These are phyloP conservation scores for Ceriops tagal DNA, from an alignment of 345 rosid genomes.

Conservation along the genomic window DNA sequence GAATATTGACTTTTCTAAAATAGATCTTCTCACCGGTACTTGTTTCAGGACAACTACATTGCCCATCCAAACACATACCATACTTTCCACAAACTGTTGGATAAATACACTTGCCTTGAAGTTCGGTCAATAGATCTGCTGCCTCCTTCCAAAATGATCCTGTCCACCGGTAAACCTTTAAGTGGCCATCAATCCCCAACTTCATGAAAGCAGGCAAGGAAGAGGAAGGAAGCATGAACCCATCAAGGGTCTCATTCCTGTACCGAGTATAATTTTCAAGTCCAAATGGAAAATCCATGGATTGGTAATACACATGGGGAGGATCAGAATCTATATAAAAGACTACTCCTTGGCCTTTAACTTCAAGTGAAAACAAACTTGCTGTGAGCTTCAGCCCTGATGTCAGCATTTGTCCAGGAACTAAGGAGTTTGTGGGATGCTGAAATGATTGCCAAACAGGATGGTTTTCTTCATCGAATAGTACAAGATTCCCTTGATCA, in stretches of 20 bases:
- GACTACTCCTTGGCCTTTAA: slow-evolving; percentile 12
- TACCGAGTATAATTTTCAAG: no score
- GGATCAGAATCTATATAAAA: slow-evolving; percentile 21
- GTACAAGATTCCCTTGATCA: slow-evolving; percentile 20
- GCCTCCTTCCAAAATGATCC: slow-evolving; percentile 1
- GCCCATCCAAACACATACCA: slow-evolving; percentile 28
- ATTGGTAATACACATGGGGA: slow-evolving; percentile 2
- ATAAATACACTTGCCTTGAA: slow-evolving; percentile 16
- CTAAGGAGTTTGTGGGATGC: slow-evolving; percentile 47
- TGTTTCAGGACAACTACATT: slow-evolving; percentile 24
- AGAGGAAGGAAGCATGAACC: not conserved
- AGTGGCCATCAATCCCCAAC: slow-evolving; percentile 29
- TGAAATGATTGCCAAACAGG: slow-evolving; percentile 61
- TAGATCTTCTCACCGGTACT: not conserved
- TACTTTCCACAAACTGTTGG: slow-evolving; percentile 34
- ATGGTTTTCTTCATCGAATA: slow-evolving; percentile 10
- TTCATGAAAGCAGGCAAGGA: slow-evolving; percentile 15
- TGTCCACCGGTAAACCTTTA: slow-evolving; percentile 21
- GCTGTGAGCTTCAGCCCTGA: slow-evolving; percentile 17
- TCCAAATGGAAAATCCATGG: not conserved
- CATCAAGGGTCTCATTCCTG: no score
- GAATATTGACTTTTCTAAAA: slow-evolving; percentile 14
- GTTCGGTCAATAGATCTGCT: slow-evolving; percentile 20
- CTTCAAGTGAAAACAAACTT: slow-evolving; percentile 20
- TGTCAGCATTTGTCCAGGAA: slow-evolving; percentile 29